Conservation (phyloP, 1,139 yeast species). For the Candida sp. region DNA sequence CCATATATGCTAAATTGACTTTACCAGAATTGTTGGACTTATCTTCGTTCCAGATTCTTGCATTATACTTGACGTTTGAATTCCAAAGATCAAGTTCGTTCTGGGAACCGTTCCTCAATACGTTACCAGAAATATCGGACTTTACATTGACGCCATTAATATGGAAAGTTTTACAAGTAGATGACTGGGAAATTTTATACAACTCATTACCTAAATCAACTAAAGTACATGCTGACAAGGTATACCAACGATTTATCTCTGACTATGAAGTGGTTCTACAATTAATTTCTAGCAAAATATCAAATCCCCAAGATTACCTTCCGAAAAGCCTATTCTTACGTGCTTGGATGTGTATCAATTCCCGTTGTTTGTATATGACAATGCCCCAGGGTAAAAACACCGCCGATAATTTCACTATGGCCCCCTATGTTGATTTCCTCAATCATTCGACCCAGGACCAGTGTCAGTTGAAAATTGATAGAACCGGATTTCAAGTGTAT, state of each 20-base stretch:
- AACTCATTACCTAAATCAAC: slow-evolving; percentile 39
- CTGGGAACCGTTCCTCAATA: slow-evolving; percentile 64
- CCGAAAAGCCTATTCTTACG: slow-evolving; percentile 39
- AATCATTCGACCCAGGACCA: slow-evolving; percentile 66
- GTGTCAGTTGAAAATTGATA: slow-evolving; percentile 47
- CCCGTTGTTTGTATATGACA: slow-evolving; percentile 84
- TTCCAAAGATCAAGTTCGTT: slow-evolving; percentile 39
- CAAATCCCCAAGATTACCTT: slow-evolving; percentile 5
- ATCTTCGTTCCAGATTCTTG: slow-evolving; percentile 46
- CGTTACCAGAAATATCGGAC: slow-evolving; percentile 52
- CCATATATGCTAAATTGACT: slow-evolving; percentile 28
- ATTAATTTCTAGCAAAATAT: slow-evolving; percentile 16
- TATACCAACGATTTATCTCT: slow-evolving; percentile 28
- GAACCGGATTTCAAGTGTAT: slow-evolving; percentile 49
- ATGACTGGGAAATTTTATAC: slow-evolving; percentile 20
- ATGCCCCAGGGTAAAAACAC: slow-evolving; percentile 48
- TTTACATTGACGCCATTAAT: slow-evolving; percentile 47
- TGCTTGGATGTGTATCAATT: slow-evolving; percentile 86
- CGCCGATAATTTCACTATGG: slow-evolving; percentile 79
- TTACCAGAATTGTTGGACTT: slow-evolving; percentile 27
- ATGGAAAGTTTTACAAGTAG: slow-evolving; percentile 39
- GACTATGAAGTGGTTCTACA: slow-evolving; percentile 32
- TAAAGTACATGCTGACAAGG: slow-evolving; percentile 28
- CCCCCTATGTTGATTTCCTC: slow-evolving; percentile 86
- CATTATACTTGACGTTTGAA: slow-evolving; percentile 50